Evolutionary conservation across 1,284 basidiomycete species (phyloP).

Genomic region (Rhodotorula sp.): DNA sequence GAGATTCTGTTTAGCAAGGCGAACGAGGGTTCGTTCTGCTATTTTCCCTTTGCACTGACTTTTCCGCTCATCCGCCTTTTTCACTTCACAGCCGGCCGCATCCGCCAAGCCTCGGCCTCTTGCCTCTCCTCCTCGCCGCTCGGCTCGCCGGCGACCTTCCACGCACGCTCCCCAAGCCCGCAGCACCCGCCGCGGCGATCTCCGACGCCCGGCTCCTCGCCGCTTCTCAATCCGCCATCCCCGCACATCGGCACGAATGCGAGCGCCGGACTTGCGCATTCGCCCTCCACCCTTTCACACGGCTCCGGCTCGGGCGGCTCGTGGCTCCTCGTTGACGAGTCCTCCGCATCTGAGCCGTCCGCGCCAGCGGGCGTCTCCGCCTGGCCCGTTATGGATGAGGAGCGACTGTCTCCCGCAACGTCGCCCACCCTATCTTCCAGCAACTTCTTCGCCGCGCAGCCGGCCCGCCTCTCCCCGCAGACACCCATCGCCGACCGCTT

Average conservation of each 20-base stretch:
- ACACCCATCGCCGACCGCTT: constrained; percentile 22
- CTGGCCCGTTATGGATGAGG: neutral
- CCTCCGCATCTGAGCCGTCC: neutral
- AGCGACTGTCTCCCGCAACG: neutral
- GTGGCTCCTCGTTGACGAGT: constrained; percentile 5
- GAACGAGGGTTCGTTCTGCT: constrained; percentile 15
- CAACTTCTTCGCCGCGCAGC: neutral
- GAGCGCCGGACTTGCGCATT: neutral
- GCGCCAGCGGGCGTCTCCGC: neutral
- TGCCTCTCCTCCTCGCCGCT: neutral
- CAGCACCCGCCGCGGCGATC: neutral
- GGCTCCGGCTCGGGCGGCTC: neutral
- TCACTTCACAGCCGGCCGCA: constrained; percentile 1
- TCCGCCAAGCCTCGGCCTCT: neutral
- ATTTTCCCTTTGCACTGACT: no score
- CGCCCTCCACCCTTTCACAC: neutral
- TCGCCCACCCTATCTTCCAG: neutral
- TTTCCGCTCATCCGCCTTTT: neutral
- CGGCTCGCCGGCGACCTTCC: neutral
- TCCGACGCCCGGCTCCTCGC: neutral
- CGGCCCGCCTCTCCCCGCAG: neutral
- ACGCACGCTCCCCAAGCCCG: neutral
- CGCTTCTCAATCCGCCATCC: neutral
- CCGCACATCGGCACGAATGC: neutral
- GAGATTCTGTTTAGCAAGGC: constrained; percentile 25